A percentile compares a stretch with the other conserved stretches of the same genome.
phyloP scores from a whole-genome alignment of 208 protist genomes.

The Trypanosoma lewisi region DNA sequence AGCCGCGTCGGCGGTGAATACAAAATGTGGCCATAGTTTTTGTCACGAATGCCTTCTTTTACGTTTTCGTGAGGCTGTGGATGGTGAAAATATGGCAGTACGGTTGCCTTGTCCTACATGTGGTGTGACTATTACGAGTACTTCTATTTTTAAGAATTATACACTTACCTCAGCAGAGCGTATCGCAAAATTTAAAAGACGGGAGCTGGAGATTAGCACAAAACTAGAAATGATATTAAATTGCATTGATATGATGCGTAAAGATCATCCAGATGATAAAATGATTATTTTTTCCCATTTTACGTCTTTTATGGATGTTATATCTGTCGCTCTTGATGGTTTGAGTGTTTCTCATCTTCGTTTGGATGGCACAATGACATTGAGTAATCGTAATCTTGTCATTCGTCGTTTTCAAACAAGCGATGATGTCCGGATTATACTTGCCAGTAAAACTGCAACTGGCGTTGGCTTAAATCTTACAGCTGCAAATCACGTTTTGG shows the following conservation, averaged over 20 bases:
- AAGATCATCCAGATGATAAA: constrained; percentile 84
- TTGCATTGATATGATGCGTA: constrained; percentile 65
- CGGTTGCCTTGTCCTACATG: constrained; percentile 68
- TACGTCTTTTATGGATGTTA: constrained; percentile 96
- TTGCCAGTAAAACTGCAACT: constrained; percentile 95
- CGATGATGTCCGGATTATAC: constrained; percentile 62
- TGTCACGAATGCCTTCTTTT: constrained; percentile 84
- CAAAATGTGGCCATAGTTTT: constrained; percentile 85
- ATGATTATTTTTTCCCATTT: constrained; percentile 98
- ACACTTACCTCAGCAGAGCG: constrained; percentile 57
- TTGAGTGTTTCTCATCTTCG: constrained; percentile 71
- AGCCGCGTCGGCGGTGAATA: constrained; percentile 36
- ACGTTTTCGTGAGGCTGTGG: constrained; percentile 73
- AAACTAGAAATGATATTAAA: constrained; percentile 85
- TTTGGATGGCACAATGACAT: constrained; percentile 92
- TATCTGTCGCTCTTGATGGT: constrained; percentile 81
- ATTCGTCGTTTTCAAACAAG: constrained; percentile 78
- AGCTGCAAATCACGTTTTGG: constrained; percentile 92
- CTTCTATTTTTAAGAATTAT: constrained; percentile 59
- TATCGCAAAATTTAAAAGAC: constrained; percentile 69
- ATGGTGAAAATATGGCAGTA: constrained; percentile 65
- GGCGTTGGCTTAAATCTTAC: constrained; percentile 98
- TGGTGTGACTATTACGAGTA: constrained; percentile 39
- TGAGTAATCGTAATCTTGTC: constrained; percentile 63
- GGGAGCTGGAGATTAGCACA: constrained; percentile 74